Evolutionary conservation across 192 early-diverging fungal genomes (phyloP).

Genomic region (Jimgerdemannia flammicorona): DNA sequence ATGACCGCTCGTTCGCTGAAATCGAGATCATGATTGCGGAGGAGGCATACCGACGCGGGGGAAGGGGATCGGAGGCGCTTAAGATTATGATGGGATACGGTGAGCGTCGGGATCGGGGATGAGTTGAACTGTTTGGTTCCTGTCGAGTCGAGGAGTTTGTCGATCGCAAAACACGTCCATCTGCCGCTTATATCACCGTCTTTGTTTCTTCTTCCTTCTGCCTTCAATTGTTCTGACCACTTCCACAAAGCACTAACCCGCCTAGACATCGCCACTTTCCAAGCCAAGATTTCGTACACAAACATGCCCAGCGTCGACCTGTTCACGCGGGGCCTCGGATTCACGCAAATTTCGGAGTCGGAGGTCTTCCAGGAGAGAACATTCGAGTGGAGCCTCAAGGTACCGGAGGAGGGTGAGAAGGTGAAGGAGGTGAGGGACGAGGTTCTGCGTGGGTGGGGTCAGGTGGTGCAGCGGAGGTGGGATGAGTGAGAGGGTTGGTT

Average conservation of each 20-base stretch:
- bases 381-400: slow-evolving; percentile 30
- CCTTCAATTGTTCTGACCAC: neutral
- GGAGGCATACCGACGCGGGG: slow-evolving; percentile 42
- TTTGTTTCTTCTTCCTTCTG: slow-evolving; percentile 6
- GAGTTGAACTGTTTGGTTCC: neutral
- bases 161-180: neutral
- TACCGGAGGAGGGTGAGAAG: neutral
- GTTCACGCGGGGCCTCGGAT: slow-evolving; percentile 57
- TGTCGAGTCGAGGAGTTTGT: neutral
- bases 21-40: slow-evolving; percentile 96
- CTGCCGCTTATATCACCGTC: neutral
- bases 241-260: slow-evolving; percentile 25
- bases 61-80: slow-evolving; percentile 50
- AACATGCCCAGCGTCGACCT: slow-evolving; percentile 59
- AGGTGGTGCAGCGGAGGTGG: too few species aligned
- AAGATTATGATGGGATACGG: slow-evolving; percentile 66
- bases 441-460: too few species aligned
- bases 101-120: slow-evolving; percentile 11
- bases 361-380: slow-evolving; percentile 69
- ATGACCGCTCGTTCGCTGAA: slow-evolving; percentile 66
- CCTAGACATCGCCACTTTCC: slow-evolving; percentile 49
- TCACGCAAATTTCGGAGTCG: slow-evolving; percentile 42
- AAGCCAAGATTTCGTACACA: slow-evolving; percentile 60
- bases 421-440: too few species aligned
- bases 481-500: too few species aligned